Base-by-base conservation (phyloP, 176 grass and related monocot genomes). In the Phyllostachys edulis region DNA sequence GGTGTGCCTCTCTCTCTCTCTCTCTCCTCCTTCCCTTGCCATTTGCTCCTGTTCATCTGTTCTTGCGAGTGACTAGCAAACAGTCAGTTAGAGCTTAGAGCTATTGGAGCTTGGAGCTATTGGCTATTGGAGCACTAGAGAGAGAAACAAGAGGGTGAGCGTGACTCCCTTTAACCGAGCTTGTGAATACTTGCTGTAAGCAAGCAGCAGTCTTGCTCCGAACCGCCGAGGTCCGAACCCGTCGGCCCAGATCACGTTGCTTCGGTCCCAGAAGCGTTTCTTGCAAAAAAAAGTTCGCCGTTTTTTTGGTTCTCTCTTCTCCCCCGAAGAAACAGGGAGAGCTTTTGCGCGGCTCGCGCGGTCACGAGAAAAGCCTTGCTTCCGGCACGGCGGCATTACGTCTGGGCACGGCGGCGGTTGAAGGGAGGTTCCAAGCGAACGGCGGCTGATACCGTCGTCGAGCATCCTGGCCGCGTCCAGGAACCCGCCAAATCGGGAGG, bases 331-430 rank as follows among this genome's bases (percentile, higher is more conserved):
- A 80, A 27, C n/a, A 46, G 18, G 63, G 73, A 85, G 83, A 63
- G 61, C 61, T 10, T 49, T 15, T 15, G 13, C 46, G 14, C 46
- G 13, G 46, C 4, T 49, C 12, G 46, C 46, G 46, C 4, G 57
- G 57, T 24, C 57, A 24, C n/a, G 57, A 5, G 57, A 7, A 24
- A 29, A 42, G 20, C 21, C 66, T 9, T 38, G 38, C 40, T 62
- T 21, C 76, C 26, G 32, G 15, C 34, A 85, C 71, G 83, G 77
- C 71, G 21, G 45, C 78, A 81, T 57, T 82, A 17, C 38, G 60
- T 0, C 38, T 71, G 4, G 64, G 78, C 2, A 34, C 52, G 11
- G 12, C 73, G 32, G 42, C 80, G 7, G 14, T 55, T 38, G 67
- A 56, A 39, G 46, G 37, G n/a, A 68, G 4, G 51, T 63, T 80